A percentile compares a stretch with the other conserved stretches of the same genome.
Conservation (phyloP, 768 basidiomycete species). For the Tephrocybe sp. region DNA sequence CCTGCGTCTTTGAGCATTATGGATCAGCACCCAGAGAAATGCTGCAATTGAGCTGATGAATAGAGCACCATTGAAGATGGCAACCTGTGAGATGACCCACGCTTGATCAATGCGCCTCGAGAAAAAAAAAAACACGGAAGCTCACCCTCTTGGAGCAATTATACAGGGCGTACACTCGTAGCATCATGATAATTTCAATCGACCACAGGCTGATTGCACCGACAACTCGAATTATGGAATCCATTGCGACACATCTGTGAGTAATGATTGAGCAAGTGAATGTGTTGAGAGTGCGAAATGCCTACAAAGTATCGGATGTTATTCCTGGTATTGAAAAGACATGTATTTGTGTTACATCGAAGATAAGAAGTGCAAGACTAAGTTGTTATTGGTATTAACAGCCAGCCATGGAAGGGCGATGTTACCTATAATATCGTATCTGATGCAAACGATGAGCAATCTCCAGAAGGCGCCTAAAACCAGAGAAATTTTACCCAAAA, state of each 20-base stretch:
- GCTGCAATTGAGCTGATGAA: constrained; percentile 40
- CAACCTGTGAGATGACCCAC: constrained; percentile 25
- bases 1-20: constrained; percentile 33
- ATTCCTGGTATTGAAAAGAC: constrained; percentile 37
- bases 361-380: constrained; percentile 38
- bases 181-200: constrained; percentile 47
- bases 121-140: not conserved
- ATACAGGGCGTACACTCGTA: constrained; percentile 43
- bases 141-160: constrained; percentile 36
- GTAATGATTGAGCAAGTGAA: not conserved
- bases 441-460: constrained; percentile 14
- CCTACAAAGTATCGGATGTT: constrained; percentile 33
- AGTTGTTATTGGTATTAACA: too few species aligned
- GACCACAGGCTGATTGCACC: constrained; percentile 47
- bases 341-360: constrained; percentile 46
- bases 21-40: constrained; percentile 39
- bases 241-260: constrained; percentile 41
- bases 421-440: constrained; percentile 43
- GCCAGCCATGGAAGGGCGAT: not conserved
- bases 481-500: constrained; percentile 31
- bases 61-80: constrained; percentile 34
- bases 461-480: not conserved
- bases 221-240: constrained; percentile 38
- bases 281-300: not conserved
- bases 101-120: not conserved